phyloP scores from a whole-genome alignment of 352 stramenopile genomes.

The Globisporangium ultimum region DNA sequence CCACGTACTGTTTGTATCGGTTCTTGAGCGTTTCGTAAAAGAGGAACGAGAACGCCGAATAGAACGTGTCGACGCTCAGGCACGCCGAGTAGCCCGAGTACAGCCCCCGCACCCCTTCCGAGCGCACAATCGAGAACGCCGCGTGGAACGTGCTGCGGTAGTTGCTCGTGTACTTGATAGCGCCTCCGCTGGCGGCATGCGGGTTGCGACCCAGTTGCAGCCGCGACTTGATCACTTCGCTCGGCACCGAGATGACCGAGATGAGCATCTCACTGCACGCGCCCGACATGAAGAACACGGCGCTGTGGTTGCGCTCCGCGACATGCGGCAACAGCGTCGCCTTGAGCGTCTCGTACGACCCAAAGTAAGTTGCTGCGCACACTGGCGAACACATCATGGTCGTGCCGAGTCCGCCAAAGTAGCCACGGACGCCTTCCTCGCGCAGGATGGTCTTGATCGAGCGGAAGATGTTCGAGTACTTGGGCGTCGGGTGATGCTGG shows the following conservation, averaged over 20 bases:
- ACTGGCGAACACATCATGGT: conserved; percentile 71
- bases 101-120: conserved; percentile 59
- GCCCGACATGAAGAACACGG: conserved; percentile 72
- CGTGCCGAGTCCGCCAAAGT: conserved; percentile 70
- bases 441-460: conserved; percentile 60
- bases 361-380: conserved; percentile 74
- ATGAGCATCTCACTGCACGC: conserved; percentile 66
- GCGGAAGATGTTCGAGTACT: conserved; percentile 65
- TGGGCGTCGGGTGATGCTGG: conserved; percentile 40
- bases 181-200: conserved; percentile 56
- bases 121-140: conserved; percentile 51
- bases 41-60: conserved; percentile 81
- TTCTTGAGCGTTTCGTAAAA: conserved; percentile 77
- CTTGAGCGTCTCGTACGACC: conserved; percentile 79
- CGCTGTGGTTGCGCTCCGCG: conserved; percentile 37
- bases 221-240: conserved; percentile 78
- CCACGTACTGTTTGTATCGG: conserved; percentile 38
- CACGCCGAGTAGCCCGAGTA: conserved; percentile 77
- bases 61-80: conserved; percentile 77
- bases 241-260: conserved; percentile 67
- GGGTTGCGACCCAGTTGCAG: conserved; percentile 78
- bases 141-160: conserved; percentile 66
- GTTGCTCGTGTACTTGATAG: conserved; percentile 68
- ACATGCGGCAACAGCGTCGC: conserved; percentile 34
- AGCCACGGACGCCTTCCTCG: conserved; percentile 70